A percentile compares a stretch with the other conserved stretches of the same genome.
phyloP scores from a whole-genome alignment of 805 yeast genomes.

The Teunomyces gatunensis region DNA sequence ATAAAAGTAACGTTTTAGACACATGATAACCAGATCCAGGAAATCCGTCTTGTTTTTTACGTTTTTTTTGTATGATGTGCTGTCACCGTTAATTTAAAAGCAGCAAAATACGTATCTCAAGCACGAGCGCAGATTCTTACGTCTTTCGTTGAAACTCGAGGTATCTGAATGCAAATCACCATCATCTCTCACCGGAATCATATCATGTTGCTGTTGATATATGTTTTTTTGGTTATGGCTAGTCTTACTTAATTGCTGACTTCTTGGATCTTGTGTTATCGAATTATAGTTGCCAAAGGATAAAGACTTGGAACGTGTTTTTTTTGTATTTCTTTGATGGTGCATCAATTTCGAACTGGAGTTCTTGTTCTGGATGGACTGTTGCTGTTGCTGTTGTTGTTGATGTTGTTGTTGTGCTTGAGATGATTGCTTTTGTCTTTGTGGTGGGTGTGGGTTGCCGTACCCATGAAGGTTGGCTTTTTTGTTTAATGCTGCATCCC shows the following conservation, averaged over 20 bases:
- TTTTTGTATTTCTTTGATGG: constrained; percentile 14
- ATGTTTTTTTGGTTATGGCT: constrained; percentile 14
- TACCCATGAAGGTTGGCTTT: constrained; percentile 95
- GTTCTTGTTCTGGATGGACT: constrained; percentile 5
- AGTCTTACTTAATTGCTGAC: constrained; percentile 20
- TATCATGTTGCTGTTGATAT: constrained; percentile 27
- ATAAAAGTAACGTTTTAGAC: neutral
- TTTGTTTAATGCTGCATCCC: constrained; percentile 87
- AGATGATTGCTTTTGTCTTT: constrained; percentile 10
- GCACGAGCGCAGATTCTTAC: constrained; percentile 8
- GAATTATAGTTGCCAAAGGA: constrained; percentile 20
- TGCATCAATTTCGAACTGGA: constrained; percentile 8
- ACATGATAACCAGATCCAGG: neutral
- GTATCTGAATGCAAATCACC: constrained; percentile 39
- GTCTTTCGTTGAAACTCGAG: constrained; percentile 26
- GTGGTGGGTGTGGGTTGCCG: constrained; percentile 87
- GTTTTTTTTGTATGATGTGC: neutral
- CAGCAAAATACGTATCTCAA: constrained; percentile 3
- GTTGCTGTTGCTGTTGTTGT: constrained; percentile 16
- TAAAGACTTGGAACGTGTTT: constrained; percentile 12
- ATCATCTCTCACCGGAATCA: constrained; percentile 33
- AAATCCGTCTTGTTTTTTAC: neutral
- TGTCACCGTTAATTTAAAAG: neutral
- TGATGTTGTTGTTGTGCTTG: constrained; percentile 2
- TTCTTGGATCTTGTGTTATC: constrained; percentile 17